Conservation (phyloP, 2,329 filamentous ascomycete genomes). For the Colletotrichum liaoningense region DNA sequence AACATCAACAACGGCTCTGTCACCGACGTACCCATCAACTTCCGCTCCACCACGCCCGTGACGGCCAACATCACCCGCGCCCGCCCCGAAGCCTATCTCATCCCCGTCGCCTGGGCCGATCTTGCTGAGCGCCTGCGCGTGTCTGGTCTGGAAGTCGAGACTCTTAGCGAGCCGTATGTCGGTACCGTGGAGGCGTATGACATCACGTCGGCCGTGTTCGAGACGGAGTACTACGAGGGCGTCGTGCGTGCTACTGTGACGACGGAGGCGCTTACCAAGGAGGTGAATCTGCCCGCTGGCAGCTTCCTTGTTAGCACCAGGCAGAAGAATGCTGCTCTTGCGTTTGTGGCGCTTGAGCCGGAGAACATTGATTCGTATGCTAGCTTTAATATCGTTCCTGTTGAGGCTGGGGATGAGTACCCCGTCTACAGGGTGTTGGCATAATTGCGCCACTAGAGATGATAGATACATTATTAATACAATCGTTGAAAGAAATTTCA, state of each 20-base stretch:
- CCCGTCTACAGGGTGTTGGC: slow-evolving; percentile 42
- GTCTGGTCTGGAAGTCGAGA: slow-evolving; percentile 43
- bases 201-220: slow-evolving; percentile 40
- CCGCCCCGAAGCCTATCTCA: slow-evolving; percentile 44
- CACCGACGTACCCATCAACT: slow-evolving; percentile 43
- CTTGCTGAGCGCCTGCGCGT: slow-evolving; percentile 41
- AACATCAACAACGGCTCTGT: slow-evolving; percentile 42
- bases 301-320: slow-evolving; percentile 46
- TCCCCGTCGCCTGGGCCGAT: slow-evolving; percentile 44
- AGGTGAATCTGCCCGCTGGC: slow-evolving; percentile 41
- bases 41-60: slow-evolving; percentile 43
- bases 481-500: not conserved
- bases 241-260: slow-evolving; percentile 40
- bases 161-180: slow-evolving; percentile 38
- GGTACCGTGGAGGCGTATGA: slow-evolving; percentile 44
- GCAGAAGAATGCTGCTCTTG: slow-evolving; percentile 46
- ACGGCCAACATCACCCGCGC: slow-evolving; percentile 44
- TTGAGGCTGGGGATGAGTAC: slow-evolving; percentile 44
- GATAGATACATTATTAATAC: not conserved
- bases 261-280: slow-evolving; percentile 32
- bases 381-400: slow-evolving; percentile 44
- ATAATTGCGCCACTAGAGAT: not conserved
- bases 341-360: slow-evolving; percentile 45
- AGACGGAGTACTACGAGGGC: slow-evolving; percentile 44
- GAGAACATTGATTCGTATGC: slow-evolving; percentile 49